Conservation (phyloP, 495 filamentous ascomycete species). For the Aspergillus sclerotiicarbonarius region DNA sequence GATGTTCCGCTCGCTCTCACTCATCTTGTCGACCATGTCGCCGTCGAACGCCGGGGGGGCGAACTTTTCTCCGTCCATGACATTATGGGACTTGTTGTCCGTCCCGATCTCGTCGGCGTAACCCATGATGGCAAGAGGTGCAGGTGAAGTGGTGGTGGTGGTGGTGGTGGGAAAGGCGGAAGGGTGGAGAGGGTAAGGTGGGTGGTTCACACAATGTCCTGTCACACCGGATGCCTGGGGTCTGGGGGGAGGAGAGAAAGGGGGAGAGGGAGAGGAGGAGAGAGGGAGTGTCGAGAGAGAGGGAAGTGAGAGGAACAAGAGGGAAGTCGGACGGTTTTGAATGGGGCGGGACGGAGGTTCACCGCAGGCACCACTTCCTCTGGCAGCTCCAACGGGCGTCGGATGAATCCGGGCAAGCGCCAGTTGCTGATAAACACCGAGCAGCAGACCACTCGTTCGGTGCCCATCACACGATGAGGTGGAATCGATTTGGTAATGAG, state of each 20-base stretch:
- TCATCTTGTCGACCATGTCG: conserved; percentile 29
- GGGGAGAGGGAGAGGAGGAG: not conserved
- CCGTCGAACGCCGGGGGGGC: conserved; percentile 24
- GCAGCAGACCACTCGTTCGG: not conserved
- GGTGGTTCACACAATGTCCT: not conserved
- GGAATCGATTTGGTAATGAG: not conserved
- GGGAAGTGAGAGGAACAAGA: not conserved
- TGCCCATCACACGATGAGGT: not conserved
- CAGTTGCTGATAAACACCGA: conserved; percentile 1
- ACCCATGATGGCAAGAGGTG: conserved; percentile 7
- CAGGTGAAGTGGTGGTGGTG: not conserved
- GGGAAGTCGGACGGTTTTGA: not conserved
- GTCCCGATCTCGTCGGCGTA: conserved; percentile 17
- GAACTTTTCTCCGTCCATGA: conserved; percentile 15
- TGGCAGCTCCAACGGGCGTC: no score
- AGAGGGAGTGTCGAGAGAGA: not conserved
- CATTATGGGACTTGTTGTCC: conserved; percentile 17
- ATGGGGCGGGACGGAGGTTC: not conserved
- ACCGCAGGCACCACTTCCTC: not conserved
- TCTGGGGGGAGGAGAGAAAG: not conserved
- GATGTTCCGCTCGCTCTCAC: conserved; percentile 24
- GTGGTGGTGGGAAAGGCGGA: not conserved
- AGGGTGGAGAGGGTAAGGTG: not conserved
- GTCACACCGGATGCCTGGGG: not conserved
- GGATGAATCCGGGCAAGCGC: not conserved